Base-by-base conservation (phyloP, 1,139 yeast species). In the Sugiyamaella xylanicola region DNA sequence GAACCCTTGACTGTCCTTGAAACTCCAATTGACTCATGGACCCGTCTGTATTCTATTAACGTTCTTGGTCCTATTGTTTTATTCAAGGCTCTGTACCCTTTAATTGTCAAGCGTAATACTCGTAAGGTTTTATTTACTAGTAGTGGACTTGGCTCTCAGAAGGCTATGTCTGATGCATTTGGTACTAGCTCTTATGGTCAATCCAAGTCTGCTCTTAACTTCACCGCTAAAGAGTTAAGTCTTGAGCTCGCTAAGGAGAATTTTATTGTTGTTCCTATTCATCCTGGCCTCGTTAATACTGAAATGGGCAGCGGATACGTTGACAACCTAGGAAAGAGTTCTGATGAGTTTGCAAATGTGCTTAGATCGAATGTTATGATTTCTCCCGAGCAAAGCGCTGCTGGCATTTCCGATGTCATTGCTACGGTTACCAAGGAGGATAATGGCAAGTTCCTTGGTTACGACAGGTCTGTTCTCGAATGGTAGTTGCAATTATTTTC, bases 91-190 rank as follows among this genome's bases (percentile, higher is more conserved):
- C 46, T 36, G 7, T 50, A 29, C 32, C 54, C 35, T 9, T 8
- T 45, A 15, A 15, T 36, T 11, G n/a, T 25, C 25, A 56, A 53
- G 48, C 56, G 61, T 21, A 36, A 57, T 13, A 61, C 65, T 7
- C 4, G 57, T n/a, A n/a, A n/a, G n/a, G n/a, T n/a, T n/a, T n/a
- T n/a, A n/a, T n/a, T n/a, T n/a, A n/a, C n/a, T n/a, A 61, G 43
- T 58, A 64, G 35, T 48, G 64, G 11, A 51, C 65, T 29, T 63
- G 64, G 32, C 54, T 64, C 15, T 65, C 72, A 4, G 56, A 63
- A 8, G 8, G 13, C 8, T 27, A 27, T 27, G 35, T 27, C 35
- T 27, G 35, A 8, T 27, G 35, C 35, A 8, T 8, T 8, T 8
- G 13, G 35, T 8, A 8, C 35, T 27, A 27, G 35, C 13, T 27